Conservation (phyloP, 2,329 filamentous ascomycete genomes). For the Sclerotinia trifoliorum region DNA sequence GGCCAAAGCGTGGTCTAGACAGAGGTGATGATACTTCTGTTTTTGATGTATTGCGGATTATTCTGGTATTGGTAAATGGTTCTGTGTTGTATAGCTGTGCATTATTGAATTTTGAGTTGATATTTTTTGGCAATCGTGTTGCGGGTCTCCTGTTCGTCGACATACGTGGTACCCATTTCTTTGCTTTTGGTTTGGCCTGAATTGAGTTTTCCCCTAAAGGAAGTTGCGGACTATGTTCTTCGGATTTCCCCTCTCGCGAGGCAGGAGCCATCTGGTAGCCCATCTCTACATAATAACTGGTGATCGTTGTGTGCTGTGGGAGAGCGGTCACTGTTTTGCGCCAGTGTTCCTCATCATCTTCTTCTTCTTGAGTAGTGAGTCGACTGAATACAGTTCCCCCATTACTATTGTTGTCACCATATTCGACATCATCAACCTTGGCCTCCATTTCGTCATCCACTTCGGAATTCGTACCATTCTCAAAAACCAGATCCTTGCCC, state of each 20-base stretch:
- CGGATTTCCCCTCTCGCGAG: too few relatives aligned
- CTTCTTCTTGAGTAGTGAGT: background rate
- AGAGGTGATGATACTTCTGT: background rate
- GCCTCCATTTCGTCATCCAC: background rate
- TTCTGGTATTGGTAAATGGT: background rate
- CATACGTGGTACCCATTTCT: background rate
- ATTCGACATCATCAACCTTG: background rate
- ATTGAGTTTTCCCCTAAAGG: background rate
- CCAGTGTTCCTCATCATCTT: conserved; percentile 13
- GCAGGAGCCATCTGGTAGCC: background rate
- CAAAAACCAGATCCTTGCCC: background rate
- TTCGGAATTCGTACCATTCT: background rate
- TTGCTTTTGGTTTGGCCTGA: too few relatives aligned
- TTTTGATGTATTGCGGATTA: fast-evolving
- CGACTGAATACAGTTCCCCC: background rate
- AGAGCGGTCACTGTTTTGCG: background rate
- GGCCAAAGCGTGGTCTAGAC: background rate
- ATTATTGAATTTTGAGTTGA: background rate
- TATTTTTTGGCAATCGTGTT: too few relatives aligned
- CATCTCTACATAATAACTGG: conserved; percentile 3
- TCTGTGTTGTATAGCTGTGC: background rate
- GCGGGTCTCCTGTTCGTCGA: too few relatives aligned
- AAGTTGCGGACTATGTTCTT: background rate
- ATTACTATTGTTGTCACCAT: background rate
- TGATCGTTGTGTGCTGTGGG: background rate